These are phyloP conservation scores for Saposhnikovia divaricata DNA, from an alignment of 129 eudicot species.

Conservation along the genomic window DNA sequence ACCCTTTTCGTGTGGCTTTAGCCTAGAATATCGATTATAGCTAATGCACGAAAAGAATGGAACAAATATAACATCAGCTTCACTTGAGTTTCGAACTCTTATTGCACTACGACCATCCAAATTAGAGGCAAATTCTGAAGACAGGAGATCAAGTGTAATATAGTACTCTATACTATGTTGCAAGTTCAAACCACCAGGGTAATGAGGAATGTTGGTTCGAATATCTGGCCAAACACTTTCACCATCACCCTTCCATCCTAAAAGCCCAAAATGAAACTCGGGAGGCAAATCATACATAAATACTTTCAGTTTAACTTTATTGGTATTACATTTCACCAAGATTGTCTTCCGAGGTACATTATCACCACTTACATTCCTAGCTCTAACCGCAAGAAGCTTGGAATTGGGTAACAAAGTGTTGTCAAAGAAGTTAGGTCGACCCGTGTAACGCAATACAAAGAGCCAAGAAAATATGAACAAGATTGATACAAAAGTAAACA, in stretches of 20 bases:
- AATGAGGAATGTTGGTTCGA: constrained; percentile 38
- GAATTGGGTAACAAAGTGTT: constrained; percentile 36
- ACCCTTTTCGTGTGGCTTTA: constrained; percentile 32
- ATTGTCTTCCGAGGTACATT: background rate
- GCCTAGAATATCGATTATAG: constrained; percentile 58
- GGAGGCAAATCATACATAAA: constrained; percentile 91
- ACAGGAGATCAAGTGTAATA: constrained; percentile 74
- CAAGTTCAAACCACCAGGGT: constrained; percentile 82
- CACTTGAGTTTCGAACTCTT: constrained; percentile 70
- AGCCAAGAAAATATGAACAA: constrained; percentile 56
- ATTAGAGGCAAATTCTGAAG: constrained; percentile 41
- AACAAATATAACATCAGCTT: constrained; percentile 83
- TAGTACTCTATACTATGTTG: constrained; percentile 97
- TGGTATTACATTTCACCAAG: constrained; percentile 11
- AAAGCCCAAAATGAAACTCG: constrained; percentile 65
- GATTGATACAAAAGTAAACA: constrained; percentile 38
- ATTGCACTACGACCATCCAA: constrained; percentile 37
- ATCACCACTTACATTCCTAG: background rate
- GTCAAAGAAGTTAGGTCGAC: constrained; percentile 36
- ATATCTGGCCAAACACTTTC: constrained; percentile 65
- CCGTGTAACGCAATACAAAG: constrained; percentile 38
- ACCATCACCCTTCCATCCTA: constrained; percentile 57
- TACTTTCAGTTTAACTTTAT: constrained; percentile 45
- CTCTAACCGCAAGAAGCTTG: constrained; percentile 19
- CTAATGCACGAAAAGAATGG: constrained; percentile 85